Percentiles rank a stretch among this genome's conserved stretches.
Conservation (phyloP, 495 filamentous ascomycete genomes). For the Friedmanniomyces simplex region DNA sequence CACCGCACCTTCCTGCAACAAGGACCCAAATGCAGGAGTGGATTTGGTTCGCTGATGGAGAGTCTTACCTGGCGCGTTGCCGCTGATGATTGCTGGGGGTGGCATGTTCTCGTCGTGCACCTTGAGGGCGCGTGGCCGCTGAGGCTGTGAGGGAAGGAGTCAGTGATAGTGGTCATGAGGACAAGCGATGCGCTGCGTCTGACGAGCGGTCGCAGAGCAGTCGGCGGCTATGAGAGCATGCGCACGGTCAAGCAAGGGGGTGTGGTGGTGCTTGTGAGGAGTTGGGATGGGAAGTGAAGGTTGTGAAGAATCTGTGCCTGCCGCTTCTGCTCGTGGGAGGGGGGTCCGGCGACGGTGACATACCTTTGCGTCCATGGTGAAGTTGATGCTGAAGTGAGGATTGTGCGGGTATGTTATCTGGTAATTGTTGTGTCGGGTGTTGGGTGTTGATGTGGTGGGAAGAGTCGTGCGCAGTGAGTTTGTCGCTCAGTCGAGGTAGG, state of each 20-base stretch:
- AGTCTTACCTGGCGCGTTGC: constrained; percentile 41
- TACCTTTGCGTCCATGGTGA: constrained; percentile 23
- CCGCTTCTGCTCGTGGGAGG: constrained; percentile 1
- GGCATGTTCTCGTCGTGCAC: constrained; percentile 68
- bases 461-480: not conserved
- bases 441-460: not conserved
- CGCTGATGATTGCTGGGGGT: constrained; percentile 29
- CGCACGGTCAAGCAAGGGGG: not conserved
- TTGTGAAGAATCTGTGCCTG: constrained; percentile 9
- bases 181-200: not conserved
- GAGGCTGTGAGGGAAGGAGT: constrained; percentile 47
- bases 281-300: not conserved
- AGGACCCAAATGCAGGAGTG: constrained; percentile 52
- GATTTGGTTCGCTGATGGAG: constrained; percentile 78
- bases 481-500: not conserved
- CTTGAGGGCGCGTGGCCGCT: constrained; percentile 55
- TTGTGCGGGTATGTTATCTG: not conserved
- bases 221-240: not conserved
- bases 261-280: not conserved
- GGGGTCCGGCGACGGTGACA: not conserved
- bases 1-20: constrained; percentile 45
- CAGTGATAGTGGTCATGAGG: not conserved
- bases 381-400: not conserved
- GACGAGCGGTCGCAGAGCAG: not conserved
- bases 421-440: not conserved